Conservation (phyloP, 495 filamentous ascomycete genomes). For the Haplographium delicatum region DNA sequence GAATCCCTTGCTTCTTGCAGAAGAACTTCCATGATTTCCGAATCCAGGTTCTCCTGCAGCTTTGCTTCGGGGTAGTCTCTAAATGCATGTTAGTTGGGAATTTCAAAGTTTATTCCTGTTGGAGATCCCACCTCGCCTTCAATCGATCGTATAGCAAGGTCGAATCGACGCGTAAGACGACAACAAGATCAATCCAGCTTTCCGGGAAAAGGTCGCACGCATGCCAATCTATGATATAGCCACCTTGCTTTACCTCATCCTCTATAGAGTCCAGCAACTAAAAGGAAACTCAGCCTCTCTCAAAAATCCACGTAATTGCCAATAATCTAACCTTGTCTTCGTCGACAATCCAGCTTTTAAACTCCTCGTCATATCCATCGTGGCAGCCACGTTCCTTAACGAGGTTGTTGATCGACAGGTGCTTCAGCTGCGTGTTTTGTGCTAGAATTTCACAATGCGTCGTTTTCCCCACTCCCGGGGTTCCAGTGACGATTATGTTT, state of each 20-base stretch:
- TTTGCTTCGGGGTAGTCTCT: constrained; percentile 80
- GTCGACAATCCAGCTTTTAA: constrained; percentile 87
- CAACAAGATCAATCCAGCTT: constrained; percentile 91
- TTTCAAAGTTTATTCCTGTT: not conserved
- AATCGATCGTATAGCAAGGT: constrained; percentile 82
- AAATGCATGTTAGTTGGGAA: constrained; percentile 4
- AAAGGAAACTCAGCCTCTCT: too few species aligned
- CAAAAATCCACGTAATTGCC: not conserved
- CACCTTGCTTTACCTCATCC: constrained; percentile 71
- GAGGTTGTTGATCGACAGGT: constrained; percentile 83
- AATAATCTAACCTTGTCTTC: constrained; percentile 73
- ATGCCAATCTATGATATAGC: constrained; percentile 96
- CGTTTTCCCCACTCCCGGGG: constrained; percentile 92
- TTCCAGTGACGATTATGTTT: constrained; percentile 93
- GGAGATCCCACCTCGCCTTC: constrained; percentile 50
- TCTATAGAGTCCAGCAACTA: constrained; percentile 88
- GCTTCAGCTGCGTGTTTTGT: constrained; percentile 65
- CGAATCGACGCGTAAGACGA: constrained; percentile 79
- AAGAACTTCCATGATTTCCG: constrained; percentile 95
- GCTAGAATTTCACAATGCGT: constrained; percentile 79
- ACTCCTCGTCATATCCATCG: constrained; percentile 79
- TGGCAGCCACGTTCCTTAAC: constrained; percentile 81
- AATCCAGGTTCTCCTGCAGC: constrained; percentile 91
- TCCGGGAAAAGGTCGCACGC: constrained; percentile 93
- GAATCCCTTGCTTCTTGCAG: constrained; percentile 83